A percentile compares a stretch with the other conserved stretches of the same genome.
These are phyloP conservation scores for Eremothecium gossypii DNA, from an alignment of 1,139 yeast genomes.

Conservation along the genomic window DNA sequence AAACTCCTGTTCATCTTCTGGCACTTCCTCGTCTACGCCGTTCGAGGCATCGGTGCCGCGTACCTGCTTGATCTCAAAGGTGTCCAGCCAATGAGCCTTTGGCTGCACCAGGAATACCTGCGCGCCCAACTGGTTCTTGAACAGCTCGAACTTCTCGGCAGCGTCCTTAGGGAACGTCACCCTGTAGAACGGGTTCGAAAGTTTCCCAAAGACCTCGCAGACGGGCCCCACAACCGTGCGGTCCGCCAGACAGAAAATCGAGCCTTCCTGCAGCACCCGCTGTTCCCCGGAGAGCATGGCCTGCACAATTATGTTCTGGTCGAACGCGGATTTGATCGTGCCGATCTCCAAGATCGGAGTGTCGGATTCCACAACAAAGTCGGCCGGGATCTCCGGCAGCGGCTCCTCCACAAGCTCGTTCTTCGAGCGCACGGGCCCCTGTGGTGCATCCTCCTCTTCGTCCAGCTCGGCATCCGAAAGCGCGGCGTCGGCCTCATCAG, in stretches of 20 bases:
- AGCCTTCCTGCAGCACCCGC: conserved; percentile 70
- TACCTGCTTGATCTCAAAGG: conserved; percentile 55
- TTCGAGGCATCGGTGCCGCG: conserved; percentile 95
- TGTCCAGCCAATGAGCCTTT: conserved; percentile 67
- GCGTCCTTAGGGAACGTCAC: conserved; percentile 59
- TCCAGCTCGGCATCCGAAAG: conserved; percentile 16
- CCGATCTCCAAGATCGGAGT: conserved; percentile 74
- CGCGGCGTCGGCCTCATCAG: conserved; percentile 7
- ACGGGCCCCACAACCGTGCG: conserved; percentile 68
- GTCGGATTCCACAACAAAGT: conserved; percentile 44
- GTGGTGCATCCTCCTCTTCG: conserved; percentile 30
- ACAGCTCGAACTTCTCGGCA: conserved; percentile 34
- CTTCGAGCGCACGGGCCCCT: conserved; percentile 63
- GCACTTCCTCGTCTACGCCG: conserved; percentile 87
- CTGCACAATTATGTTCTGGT: conserved; percentile 59
- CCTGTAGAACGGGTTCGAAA: conserved; percentile 75
- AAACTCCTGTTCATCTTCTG: conserved; percentile 87
- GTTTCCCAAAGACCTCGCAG: conserved; percentile 84
- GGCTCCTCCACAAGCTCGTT: conserved; percentile 66
- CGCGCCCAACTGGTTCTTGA: conserved; percentile 43
- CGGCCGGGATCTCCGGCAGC: conserved; percentile 63
- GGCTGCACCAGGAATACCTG: conserved; percentile 72
- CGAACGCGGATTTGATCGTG: conserved; percentile 59
- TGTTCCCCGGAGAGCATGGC: conserved; percentile 81
- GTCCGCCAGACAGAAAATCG: conserved; percentile 72